These are phyloP conservation scores for Plantago coronopus DNA, from an alignment of 305 asterid species.

Conservation along the genomic window DNA sequence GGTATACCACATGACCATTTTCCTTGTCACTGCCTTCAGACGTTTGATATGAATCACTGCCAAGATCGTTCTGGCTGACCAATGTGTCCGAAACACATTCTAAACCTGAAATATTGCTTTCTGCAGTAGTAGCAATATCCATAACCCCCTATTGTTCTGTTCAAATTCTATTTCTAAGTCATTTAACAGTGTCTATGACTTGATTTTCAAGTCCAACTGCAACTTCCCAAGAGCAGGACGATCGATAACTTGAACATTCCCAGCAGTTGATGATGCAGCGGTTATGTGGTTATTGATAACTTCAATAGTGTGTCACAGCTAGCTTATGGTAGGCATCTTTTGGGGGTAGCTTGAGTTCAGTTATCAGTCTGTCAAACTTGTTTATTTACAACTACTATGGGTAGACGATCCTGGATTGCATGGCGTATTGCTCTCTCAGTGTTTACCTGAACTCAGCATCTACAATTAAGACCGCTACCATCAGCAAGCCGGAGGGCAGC, in stretches of 20 bases:
- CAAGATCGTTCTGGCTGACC: conserved; percentile 19
- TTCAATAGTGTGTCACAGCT: conserved; percentile 83
- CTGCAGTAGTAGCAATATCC: conserved; percentile 22
- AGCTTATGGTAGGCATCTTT: conserved; percentile 95
- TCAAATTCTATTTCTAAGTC: conserved; percentile 23
- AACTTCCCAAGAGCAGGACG: conserved; percentile 89
- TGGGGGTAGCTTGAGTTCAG: conserved; percentile 93
- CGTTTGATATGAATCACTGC: conserved; percentile 16
- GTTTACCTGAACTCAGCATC: conserved; percentile 92
- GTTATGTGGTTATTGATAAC: conserved; percentile 75
- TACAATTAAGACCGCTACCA: conserved; percentile 92
- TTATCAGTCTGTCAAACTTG: conserved; percentile 91
- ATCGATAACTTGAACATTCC: conserved; percentile 77
- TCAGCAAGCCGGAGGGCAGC: conserved; percentile 98
- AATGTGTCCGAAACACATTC: conserved; percentile 18
- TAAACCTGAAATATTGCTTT: conserved; percentile 13
- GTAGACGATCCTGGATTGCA: conserved; percentile 87
- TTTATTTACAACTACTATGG: conserved; percentile 88
- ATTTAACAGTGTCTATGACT: too few relatives aligned
- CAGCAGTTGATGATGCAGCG: conserved; percentile 90
- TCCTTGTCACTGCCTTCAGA: conserved; percentile 28
- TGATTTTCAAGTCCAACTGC: too few relatives aligned
- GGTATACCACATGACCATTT: conserved; percentile 21
- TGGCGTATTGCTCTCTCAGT: conserved; percentile 97
- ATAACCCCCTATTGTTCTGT: conserved; percentile 5